Percentiles rank a stretch among this genome's conserved stretches.
Conservation (phyloP, 2,329 filamentous ascomycete genomes). For the Annulohypoxylon truncatum region DNA sequence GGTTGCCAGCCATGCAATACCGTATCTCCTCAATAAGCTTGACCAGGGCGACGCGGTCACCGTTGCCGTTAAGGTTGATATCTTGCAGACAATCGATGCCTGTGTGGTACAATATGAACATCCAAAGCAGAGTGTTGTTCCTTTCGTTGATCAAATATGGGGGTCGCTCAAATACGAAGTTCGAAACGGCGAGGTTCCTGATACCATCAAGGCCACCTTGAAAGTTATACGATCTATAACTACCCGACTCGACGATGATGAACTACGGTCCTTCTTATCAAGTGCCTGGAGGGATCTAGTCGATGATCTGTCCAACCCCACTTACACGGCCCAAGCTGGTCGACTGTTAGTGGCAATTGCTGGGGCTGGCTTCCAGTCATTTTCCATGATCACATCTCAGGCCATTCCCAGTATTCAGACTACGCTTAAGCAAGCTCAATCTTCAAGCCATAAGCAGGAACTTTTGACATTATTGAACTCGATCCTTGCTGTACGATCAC, state of each 20-base stretch:
- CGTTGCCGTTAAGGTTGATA: constrained; percentile 70
- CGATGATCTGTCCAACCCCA: constrained; percentile 64
- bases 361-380: constrained; percentile 61
- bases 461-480: constrained; percentile 64
- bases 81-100: constrained; percentile 65
- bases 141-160: constrained; percentile 65
- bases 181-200: constrained; percentile 69
- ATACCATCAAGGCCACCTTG: constrained; percentile 67
- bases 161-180: constrained; percentile 72
- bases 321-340: constrained; percentile 64
- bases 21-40: constrained; percentile 67
- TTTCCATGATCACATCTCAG: constrained; percentile 59
- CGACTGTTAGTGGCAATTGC: constrained; percentile 64
- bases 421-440: constrained; percentile 63
- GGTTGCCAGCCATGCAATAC: constrained; percentile 60
- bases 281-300: constrained; percentile 65
- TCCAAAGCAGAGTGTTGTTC: constrained; percentile 59
- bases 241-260: constrained; percentile 57
- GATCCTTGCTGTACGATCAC: constrained; percentile 53
- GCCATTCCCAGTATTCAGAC: constrained; percentile 62
- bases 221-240: constrained; percentile 65
- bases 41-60: constrained; percentile 70
- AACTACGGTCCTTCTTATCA: constrained; percentile 60
- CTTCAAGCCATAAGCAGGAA: constrained; percentile 62
- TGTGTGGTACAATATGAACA: constrained; percentile 63